Evolutionary conservation across 2,329 filamentous ascomycete genomes (phyloP).

Genomic region (Sphaerulina musiva): DNA sequence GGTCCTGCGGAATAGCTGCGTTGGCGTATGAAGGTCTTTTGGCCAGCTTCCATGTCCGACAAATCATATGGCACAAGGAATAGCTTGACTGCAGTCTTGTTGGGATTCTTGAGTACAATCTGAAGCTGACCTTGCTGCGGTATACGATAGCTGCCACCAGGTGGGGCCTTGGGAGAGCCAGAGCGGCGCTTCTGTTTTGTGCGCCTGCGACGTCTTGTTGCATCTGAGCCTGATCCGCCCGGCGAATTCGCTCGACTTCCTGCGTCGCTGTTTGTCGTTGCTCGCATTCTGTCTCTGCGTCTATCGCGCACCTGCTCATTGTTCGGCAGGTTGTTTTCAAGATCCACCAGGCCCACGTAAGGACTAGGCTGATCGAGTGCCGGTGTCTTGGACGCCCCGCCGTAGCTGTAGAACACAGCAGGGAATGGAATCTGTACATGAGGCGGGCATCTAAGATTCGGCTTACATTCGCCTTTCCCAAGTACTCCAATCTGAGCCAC

Average conservation of each 20-base stretch:
- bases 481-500: conserved; percentile 91
- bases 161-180: conserved; percentile 58
- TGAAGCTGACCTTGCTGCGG: conserved; percentile 90
- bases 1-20: conserved; percentile 85
- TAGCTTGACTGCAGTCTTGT: conserved; percentile 95
- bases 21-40: conserved; percentile 93
- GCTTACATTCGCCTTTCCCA: conserved; percentile 80
- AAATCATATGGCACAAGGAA: conserved; percentile 93
- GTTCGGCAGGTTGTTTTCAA: conserved; percentile 67
- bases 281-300: conserved; percentile 30
- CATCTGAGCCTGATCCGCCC: conserved; percentile 23
- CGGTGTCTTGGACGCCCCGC: conserved; percentile 57
- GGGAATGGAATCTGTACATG: conserved; percentile 89
- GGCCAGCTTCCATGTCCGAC: conserved; percentile 83
- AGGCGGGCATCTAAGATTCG: conserved; percentile 74
- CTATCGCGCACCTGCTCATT: conserved; percentile 23
- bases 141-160: conserved; percentile 87
- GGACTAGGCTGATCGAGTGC: conserved; percentile 84
- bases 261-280: conserved; percentile 19
- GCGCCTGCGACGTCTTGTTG: conserved; percentile 22
- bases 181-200: conserved; percentile 55
- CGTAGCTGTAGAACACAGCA: conserved; percentile 93
- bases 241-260: conserved; percentile 29
- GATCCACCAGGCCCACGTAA: conserved; percentile 86
- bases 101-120: conserved; percentile 95